These are phyloP conservation scores for Aspergillus saccharolyticus DNA, from an alignment of 495 filamentous ascomycete genomes.

Conservation along the genomic window DNA sequence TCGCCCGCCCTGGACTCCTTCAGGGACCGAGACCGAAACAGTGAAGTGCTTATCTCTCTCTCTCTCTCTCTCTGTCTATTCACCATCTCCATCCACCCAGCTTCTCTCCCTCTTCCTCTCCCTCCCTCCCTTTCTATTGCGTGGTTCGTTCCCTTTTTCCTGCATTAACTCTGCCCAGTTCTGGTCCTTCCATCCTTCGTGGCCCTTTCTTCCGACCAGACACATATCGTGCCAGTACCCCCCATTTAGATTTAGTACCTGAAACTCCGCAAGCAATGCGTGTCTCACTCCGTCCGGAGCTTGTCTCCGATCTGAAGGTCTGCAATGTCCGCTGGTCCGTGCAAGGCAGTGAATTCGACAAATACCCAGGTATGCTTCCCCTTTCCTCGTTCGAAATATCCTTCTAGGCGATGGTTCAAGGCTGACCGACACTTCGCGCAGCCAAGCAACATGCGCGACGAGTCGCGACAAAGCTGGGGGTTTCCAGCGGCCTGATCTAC, in stretches of 20 bases:
- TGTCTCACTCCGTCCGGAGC: conserved; percentile 15
- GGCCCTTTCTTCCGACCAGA: background rate
- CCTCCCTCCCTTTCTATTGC: background rate
- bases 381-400: background rate
- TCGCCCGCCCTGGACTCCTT: background rate
- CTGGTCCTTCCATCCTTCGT: background rate
- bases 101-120: background rate
- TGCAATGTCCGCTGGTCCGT: conserved; percentile 31
- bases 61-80: background rate
- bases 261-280: conserved; percentile 7
- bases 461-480: conserved; percentile 61
- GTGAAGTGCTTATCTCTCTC: background rate
- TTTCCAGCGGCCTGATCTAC: conserved; percentile 66
- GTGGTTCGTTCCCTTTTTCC: background rate
- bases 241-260: background rate
- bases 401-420: background rate
- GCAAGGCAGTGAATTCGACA: conserved; percentile 32
- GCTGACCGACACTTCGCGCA: conserved; percentile 24
- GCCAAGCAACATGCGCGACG: conserved; percentile 77
- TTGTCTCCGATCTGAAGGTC: conserved; percentile 26
- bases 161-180: background rate
- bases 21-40: too few relatives aligned
- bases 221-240: background rate
- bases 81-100: too few relatives aligned
- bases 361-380: conserved; percentile 39